A percentile compares a stretch with the other conserved stretches of the same genome.
These are phyloP conservation scores for Claviceps sp. DNA, from an alignment of 2,329 filamentous ascomycete species.

Conservation along the genomic window DNA sequence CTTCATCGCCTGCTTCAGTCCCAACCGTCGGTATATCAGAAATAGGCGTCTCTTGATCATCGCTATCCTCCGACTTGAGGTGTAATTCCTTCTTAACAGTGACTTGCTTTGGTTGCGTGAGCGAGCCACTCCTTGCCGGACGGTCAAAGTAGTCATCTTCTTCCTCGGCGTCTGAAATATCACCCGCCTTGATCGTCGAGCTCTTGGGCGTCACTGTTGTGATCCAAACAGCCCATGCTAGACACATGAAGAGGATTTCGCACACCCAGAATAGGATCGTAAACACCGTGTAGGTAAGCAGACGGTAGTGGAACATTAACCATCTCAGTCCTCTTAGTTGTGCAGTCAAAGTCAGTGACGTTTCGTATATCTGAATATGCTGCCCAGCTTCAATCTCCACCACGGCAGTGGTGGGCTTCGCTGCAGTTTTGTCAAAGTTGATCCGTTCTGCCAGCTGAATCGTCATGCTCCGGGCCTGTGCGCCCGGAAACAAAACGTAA, in stretches of 20 bases:
- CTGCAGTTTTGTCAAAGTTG: constrained; percentile 37
- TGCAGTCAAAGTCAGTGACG: constrained; percentile 56
- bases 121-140: constrained; percentile 24
- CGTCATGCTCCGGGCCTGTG: constrained; percentile 49
- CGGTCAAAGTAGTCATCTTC: constrained; percentile 25
- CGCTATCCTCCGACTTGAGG: constrained; percentile 21
- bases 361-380: constrained; percentile 63
- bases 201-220: constrained; percentile 17
- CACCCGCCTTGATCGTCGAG: constrained; percentile 5
- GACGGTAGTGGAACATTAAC: constrained; percentile 74
- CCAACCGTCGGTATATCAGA: constrained; percentile 21
- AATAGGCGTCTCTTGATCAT: constrained; percentile 14
- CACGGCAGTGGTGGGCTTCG: constrained; percentile 32
- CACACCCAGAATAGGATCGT: constrained; percentile 62
- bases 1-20: constrained; percentile 35
- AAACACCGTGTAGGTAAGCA: constrained; percentile 56
- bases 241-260: constrained; percentile 53
- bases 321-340: constrained; percentile 64
- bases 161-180: constrained; percentile 9
- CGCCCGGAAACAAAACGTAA: constrained; percentile 52
- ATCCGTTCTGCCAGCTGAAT: constrained; percentile 64
- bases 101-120: constrained; percentile 27
- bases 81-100: constrained; percentile 27
- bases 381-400: constrained; percentile 57
- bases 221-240: constrained; percentile 48